Base-by-base conservation (phyloP, 768 basidiomycete species). In the Suillus subaureus region DNA sequence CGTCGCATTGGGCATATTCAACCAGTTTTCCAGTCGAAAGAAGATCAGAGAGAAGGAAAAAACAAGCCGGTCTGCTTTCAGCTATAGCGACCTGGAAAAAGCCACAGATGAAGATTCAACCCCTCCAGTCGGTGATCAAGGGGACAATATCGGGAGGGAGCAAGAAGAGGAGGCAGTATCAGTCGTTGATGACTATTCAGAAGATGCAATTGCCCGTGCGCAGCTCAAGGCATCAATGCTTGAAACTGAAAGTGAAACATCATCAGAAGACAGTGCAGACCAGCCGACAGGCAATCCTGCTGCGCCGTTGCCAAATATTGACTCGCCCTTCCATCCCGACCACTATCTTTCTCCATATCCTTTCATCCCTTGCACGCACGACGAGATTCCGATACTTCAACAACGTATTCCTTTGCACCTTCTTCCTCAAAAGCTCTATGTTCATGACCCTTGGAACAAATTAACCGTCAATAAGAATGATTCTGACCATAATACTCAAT, bases 331-430 rank as follows among this genome's bases (percentile, higher is more conserved):
- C 65, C 68, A 78, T 63, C 69, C 71, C 0, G 67, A 70, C 15
- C 73, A 77, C 43, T 82, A 84, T 56, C 80, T 81, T 9, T 63
- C 71, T 21, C 79, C 78, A 21, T 82, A 82, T 81, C 81, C 82
- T 4, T 62, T 79, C 6, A 68, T 72, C 1, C 83, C 83, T 0
- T 84, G 82, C 31, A 40, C 58, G 21, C 39, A 57, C 4, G 31
- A 31, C 23, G 69, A 68, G 33, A 31, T 64, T 9, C 70, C 77
- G 13, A 51, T 49, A 9, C 76, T 82, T 33, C 76, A 80, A 64
- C 71, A 79, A 7, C 73, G 72, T 6, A 68, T 82, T 35, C 75
- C 80, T 0, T 62, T 74, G 9, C 64, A 78, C 45, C 69, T 79
- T 3, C 74, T 82, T n/a, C 84, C 84, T 0, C 64, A 78, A 69